Conservation (phyloP, 495 filamentous ascomycete genomes). For the Tuber melanosporum region DNA sequence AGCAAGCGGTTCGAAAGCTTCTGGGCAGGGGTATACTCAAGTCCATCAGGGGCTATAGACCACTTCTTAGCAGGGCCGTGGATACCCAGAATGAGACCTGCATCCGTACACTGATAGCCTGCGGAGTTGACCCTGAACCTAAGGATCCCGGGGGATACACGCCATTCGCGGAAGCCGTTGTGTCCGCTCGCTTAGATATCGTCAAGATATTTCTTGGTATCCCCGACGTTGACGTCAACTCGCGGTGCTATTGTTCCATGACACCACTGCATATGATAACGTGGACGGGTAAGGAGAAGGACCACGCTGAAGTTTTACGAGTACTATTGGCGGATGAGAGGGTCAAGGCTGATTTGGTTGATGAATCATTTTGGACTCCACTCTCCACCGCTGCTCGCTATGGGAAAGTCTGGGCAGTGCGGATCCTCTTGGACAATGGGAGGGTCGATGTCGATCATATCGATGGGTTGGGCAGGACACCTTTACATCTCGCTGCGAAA, state of each 20-base stretch:
- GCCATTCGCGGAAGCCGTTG: neutral
- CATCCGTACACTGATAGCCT: neutral
- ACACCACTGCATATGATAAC: neutral
- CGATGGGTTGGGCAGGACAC: neutral
- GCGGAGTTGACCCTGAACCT: neutral
- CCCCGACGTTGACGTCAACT: neutral
- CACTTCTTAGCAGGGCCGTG: neutral
- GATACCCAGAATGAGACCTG: neutral
- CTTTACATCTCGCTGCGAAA: neutral
- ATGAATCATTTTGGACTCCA: neutral
- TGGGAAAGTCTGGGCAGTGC: neutral
- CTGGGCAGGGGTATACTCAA: neutral
- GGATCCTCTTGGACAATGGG: neutral
- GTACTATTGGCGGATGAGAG: neutral
- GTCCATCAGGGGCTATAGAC: neutral
- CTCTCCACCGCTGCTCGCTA: neutral
- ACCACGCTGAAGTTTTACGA: neutral
- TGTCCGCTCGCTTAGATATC: neutral
- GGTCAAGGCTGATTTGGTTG: neutral
- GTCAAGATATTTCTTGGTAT: neutral
- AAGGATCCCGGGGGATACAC: neutral
- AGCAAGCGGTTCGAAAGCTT: neutral
- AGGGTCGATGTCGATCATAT: neutral
- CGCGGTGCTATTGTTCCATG: neutral
- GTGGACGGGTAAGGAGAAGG: neutral